phyloP scores from a whole-genome alignment of 805 yeast genomes.

The Ogataea corticis region DNA sequence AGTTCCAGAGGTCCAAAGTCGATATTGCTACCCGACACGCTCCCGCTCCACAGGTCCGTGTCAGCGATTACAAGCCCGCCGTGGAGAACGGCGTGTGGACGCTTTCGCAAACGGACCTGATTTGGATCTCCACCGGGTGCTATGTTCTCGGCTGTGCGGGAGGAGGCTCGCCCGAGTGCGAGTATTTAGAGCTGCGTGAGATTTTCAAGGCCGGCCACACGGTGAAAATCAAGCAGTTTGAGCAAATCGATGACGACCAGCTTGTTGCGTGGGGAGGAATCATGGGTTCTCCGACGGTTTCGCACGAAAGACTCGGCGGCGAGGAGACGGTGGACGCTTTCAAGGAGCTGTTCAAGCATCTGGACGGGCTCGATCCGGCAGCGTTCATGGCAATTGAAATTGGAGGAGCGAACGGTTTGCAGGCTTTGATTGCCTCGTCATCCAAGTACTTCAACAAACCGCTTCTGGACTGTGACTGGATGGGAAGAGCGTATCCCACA shows the following conservation, averaged over 20 bases:
- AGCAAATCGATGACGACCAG: constrained; percentile 29
- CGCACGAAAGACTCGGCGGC: constrained; percentile 42
- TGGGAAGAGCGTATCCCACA: constrained; percentile 51
- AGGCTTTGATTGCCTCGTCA: constrained; percentile 26
- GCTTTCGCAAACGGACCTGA: constrained; percentile 42
- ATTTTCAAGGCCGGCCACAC: constrained; percentile 35
- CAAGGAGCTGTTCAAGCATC: constrained; percentile 28
- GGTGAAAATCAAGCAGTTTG: constrained; percentile 35
- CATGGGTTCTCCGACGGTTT: constrained; percentile 49
- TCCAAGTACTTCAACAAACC: constrained; percentile 20
- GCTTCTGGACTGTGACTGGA: constrained; percentile 42
- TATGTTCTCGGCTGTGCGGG: constrained; percentile 51
- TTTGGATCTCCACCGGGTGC: constrained; percentile 41
- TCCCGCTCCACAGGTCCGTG: constrained; percentile 23
- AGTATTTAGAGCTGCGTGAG: constrained; percentile 35
- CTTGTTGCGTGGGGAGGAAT: constrained; percentile 35
- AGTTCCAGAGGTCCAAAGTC: constrained; percentile 4
- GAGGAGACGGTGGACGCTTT: constrained; percentile 36
- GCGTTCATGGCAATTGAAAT: constrained; percentile 40
- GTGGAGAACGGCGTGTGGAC: constrained; percentile 36
- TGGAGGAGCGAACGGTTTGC: constrained; percentile 45
- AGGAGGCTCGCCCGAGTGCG: constrained; percentile 49
- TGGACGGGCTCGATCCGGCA: constrained; percentile 26
- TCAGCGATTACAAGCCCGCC: constrained; percentile 31
- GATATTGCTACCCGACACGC: constrained; percentile 7